Conservation (phyloP, 2,329 filamentous ascomycete genomes). For the Pseudogymnoascus sp. region DNA sequence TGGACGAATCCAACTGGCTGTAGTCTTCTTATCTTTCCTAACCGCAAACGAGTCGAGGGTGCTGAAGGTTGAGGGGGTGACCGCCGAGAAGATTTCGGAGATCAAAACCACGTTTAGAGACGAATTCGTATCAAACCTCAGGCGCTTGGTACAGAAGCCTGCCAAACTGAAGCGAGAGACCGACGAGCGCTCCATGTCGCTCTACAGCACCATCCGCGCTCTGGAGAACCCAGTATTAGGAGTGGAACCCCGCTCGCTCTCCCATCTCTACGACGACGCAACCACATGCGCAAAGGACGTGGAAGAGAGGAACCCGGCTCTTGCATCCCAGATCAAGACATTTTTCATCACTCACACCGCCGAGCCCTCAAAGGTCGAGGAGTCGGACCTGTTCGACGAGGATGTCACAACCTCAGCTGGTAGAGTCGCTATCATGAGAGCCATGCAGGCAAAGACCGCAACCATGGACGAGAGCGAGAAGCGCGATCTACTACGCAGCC, state of each 20-base stretch:
- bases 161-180: conserved; percentile 9
- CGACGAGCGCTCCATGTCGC: conserved; percentile 12
- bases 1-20: neutral
- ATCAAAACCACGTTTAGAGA: conserved; percentile 15
- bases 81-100: neutral
- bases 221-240: conserved; percentile 15
- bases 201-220: conserved; percentile 22
- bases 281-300: conserved; percentile 11
- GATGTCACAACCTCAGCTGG: conserved; percentile 18
- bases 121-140: conserved; percentile 18
- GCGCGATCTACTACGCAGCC: conserved; percentile 15
- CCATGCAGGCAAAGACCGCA: conserved; percentile 11
- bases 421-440: conserved; percentile 18
- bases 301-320: conserved; percentile 11
- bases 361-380: neutral
- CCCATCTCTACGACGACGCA: conserved; percentile 13
- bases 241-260: conserved; percentile 15
- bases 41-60: neutral
- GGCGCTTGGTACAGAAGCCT: conserved; percentile 15
- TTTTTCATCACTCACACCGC: conserved; percentile 16
- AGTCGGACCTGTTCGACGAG: conserved; percentile 5
- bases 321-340: conserved; percentile 16
- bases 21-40: neutral
- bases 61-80: neutral
- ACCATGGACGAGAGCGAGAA: conserved; percentile 19